These are phyloP conservation scores for Aegilops umbellulata DNA, from an alignment of 176 grass and related monocot genomes.

Conservation along the genomic window DNA sequence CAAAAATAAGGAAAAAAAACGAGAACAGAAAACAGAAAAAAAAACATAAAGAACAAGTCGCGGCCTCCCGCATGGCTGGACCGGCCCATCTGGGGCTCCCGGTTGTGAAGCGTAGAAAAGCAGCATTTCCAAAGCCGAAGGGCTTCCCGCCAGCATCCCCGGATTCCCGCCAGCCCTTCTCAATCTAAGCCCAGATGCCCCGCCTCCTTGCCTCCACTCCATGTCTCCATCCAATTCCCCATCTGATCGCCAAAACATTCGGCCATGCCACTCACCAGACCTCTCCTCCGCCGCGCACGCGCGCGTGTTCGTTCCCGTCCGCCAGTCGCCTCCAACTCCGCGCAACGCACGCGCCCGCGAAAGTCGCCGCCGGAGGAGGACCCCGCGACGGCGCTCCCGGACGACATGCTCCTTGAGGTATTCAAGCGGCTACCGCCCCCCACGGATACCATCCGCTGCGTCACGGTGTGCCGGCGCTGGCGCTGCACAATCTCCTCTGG, in stretches of 20 bases:
- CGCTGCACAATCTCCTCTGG: not conserved
- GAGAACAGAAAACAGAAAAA: too few relatives aligned
- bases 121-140: too few relatives aligned
- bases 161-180: too few relatives aligned
- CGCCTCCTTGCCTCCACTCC: too few relatives aligned
- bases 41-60: too few relatives aligned
- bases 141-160: too few relatives aligned
- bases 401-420: conserved; percentile 39
- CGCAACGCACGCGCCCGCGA: not conserved
- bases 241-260: not conserved
- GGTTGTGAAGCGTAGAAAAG: too few relatives aligned
- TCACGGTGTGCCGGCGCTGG: conserved; percentile 42
- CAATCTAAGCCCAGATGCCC: too few relatives aligned
- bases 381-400: not conserved
- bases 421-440: conserved; percentile 24
- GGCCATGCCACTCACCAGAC: not conserved
- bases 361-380: not conserved
- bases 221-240: not conserved
- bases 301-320: not conserved
- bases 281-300: conserved; percentile 7
- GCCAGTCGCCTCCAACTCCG: not conserved
- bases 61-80: too few relatives aligned
- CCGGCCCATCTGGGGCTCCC: too few relatives aligned
- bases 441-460: conserved; percentile 26
- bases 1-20: too few relatives aligned